phyloP scores from a whole-genome alignment of 371 early-diverging fungal species.

The Vairimorpha necatrix region DNA sequence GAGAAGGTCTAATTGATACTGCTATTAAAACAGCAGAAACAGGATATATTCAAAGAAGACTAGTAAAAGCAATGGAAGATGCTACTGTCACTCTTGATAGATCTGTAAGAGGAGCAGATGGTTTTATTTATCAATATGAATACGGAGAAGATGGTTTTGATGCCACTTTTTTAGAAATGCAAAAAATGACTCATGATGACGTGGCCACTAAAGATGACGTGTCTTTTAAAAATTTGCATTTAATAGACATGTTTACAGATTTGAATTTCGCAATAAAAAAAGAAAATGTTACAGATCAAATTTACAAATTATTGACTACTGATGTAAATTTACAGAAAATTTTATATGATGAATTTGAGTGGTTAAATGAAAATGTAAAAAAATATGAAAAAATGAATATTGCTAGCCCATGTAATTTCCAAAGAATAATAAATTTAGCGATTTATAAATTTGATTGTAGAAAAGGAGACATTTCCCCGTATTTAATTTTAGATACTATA shows the following conservation, averaged over 20 bases:
- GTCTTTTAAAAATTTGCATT: constrained; percentile 35
- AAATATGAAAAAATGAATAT: constrained; percentile 2
- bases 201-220: too few species aligned
- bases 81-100: constrained; percentile 93
- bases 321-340: constrained; percentile 43
- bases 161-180: constrained; percentile 79
- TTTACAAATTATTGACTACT: constrained; percentile 28
- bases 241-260: constrained; percentile 46
- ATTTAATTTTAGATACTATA: constrained; percentile 21
- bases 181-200: constrained; percentile 67
- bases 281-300: constrained; percentile 17
- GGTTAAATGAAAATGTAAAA: constrained; percentile 8
- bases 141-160: constrained; percentile 99
- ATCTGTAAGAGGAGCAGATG: constrained; percentile 85
- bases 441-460: constrained; percentile 11
- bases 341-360: constrained; percentile 39
- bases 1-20: constrained; percentile 95
- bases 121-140: constrained; percentile 82
- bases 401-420: constrained; percentile 39
- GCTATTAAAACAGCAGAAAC: constrained; percentile 99
- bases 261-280: background rate
- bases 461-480: constrained; percentile 38
- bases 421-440: constrained; percentile 23
- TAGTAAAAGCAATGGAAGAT: constrained; percentile 96
- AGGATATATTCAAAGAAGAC: constrained; percentile 97